Evolutionary conservation across 2,329 filamentous ascomycete genomes (phyloP).

Genomic region (Colletotrichum sp.): DNA sequence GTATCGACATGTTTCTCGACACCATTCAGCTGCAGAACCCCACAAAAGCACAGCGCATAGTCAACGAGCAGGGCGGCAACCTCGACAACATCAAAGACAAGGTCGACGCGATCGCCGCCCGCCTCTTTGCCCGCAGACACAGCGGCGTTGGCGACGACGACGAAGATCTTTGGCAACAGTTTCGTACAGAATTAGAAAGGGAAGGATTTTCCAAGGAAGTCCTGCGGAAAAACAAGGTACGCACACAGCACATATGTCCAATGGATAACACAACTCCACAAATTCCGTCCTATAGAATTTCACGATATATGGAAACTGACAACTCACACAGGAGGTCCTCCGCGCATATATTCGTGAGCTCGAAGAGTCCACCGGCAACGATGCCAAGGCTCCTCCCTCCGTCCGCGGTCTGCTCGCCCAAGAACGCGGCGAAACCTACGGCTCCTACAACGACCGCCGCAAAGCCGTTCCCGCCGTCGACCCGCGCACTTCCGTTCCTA

Average conservation of each 20-base stretch:
- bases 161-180: conserved; percentile 62
- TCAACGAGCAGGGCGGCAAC: conserved; percentile 41
- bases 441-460: conserved; percentile 36
- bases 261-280: not conserved
- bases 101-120: conserved; percentile 60
- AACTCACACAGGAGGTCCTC: conserved; percentile 54
- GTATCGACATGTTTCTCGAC: conserved; percentile 61
- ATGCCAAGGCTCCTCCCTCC: conserved; percentile 50
- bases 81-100: conserved; percentile 64
- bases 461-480: conserved; percentile 32
- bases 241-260: conserved; percentile 20
- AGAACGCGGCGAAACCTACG: conserved; percentile 41
- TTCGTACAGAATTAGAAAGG: conserved; percentile 60
- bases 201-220: conserved; percentile 64
- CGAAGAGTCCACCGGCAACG: conserved; percentile 51
- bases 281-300: not conserved
- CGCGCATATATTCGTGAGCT: conserved; percentile 66
- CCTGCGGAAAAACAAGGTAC: conserved; percentile 62
- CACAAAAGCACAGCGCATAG: conserved; percentile 38
- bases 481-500: conserved; percentile 18
- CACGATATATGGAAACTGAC: conserved; percentile 18
- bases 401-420: conserved; percentile 59
- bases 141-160: conserved; percentile 45
- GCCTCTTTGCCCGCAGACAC: conserved; percentile 50
- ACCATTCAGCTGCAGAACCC: conserved; percentile 59